Evolutionary conservation across 176 grass and related monocot species (phyloP), one percentile per base, ranked within the genome.

Genomic region (Eragrostis nindensis): DNA sequence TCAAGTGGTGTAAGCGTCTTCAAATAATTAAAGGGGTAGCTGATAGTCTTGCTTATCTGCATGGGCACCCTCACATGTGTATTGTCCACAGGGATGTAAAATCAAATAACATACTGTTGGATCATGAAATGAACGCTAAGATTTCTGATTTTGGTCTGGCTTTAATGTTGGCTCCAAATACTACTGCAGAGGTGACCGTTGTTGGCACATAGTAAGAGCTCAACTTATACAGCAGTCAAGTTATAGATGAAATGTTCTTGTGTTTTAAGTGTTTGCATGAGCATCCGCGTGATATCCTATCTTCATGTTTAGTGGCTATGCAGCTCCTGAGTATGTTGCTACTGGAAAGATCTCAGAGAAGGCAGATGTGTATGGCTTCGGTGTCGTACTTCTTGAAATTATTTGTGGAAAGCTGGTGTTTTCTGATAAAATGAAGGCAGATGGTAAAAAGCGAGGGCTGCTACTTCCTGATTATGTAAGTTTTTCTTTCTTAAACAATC

Each of bases 81-180:
- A 84, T 89, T 68, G 74, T 89, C 43, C 75, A 89, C 70, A 83
- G 70, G 48, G 75, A 80, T 42, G 26, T 89, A 25, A 80, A 75
- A 62, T 1, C 81, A 78, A 80, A 52, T 49, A 80, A 84, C 43
- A 75, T 89, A 22, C 11, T 89, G 11, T 60, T 89, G 70, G 87
- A 84, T 8, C 11, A 47, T 48, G 81, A 84, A 47, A 76, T 89
- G 81, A 89, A 84, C 19, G 69, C 70, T 53, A 89, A 89, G n/a
- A 89, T 89, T 60, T 56, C 70, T 25, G 81, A 84, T 75, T 89
- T 89, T 54, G 87, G 87, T 64, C 60, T 89, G 11, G 81, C 87
- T 32, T 38, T 13, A 80, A 75, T 62, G 47, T 8, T 89, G n/a
- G 61, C 80, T 56, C 70, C 62, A 43, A 53, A 75, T 62, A 24